Conservation (phyloP, 306 rosid genomes). For the Ochetophila trinervis region DNA sequence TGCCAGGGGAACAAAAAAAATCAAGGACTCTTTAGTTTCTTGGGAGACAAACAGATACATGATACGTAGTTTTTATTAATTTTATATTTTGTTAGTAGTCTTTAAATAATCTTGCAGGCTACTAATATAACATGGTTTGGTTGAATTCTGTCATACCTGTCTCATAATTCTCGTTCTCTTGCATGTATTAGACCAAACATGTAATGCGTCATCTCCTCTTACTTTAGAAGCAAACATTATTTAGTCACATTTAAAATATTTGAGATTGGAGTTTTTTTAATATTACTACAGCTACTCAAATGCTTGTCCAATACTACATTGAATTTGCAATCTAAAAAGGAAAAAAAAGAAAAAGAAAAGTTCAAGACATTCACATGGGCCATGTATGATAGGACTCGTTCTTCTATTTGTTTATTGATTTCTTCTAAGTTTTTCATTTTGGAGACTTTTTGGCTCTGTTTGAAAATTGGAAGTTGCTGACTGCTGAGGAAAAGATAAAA, state of each 20-base stretch:
- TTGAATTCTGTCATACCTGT: conserved; percentile 28
- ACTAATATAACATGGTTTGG: conserved; percentile 20
- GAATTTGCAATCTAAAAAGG: conserved; percentile 12
- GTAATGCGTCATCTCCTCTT: conserved; percentile 31
- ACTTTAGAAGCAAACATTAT: neutral
- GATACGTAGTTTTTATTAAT: neutral
- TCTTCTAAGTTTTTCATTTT: conserved; percentile 11
- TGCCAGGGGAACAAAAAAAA: too few relatives aligned
- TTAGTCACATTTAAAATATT: neutral
- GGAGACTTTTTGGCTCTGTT: too few relatives aligned
- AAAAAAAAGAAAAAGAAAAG: conserved; percentile 1
- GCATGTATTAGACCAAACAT: conserved; percentile 27
- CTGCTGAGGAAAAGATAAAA: too few relatives aligned
- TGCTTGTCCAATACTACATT: conserved; percentile 25
- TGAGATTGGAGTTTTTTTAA: neutral
- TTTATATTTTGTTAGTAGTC: neutral
- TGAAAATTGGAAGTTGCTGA: too few relatives aligned
- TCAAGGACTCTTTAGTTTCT: too few relatives aligned
- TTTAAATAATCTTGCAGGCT: neutral
- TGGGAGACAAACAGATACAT: neutral
- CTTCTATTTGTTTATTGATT: conserved; percentile 22
- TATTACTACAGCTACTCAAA: conserved; percentile 3
- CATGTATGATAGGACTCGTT: conserved; percentile 27
- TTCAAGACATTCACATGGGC: conserved; percentile 45
- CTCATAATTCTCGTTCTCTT: neutral